Percentiles rank a stretch among this genome's conserved stretches.
Evolutionary conservation across 305 asterid species (phyloP).

Genomic region (Striga hermonthica): DNA sequence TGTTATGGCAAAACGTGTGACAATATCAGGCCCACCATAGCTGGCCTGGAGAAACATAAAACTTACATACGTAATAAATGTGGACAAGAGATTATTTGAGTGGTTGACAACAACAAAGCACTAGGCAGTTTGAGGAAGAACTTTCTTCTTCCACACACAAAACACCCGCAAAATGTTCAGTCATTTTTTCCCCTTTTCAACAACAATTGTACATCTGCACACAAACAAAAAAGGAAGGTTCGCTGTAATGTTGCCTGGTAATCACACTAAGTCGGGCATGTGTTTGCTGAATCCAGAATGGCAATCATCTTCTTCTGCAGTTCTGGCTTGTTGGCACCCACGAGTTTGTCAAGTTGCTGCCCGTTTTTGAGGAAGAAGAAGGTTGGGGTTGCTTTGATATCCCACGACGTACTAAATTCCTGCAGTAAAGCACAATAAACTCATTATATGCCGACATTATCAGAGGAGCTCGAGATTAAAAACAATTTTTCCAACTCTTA

Average conservation of each 20-base stretch:
- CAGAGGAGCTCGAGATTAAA: not conserved
- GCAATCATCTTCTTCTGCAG: constrained; percentile 75
- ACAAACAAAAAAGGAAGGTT: not conserved
- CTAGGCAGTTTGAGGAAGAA: constrained; percentile 13
- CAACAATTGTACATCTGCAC: constrained; percentile 29
- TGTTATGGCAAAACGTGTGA: no score
- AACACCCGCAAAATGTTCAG: constrained; percentile 3
- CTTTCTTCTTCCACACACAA: constrained; percentile 20
- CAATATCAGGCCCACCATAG: not conserved
- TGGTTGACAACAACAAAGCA: not conserved
- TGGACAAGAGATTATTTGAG: not conserved
- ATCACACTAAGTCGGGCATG: constrained; percentile 30
- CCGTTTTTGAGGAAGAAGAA: constrained; percentile 94
- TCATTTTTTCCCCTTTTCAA: constrained; percentile 15
- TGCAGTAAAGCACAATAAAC: constrained; percentile 35
- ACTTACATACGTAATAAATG: not conserved
- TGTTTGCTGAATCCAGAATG: constrained; percentile 47
- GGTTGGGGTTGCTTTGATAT: constrained; percentile 97
- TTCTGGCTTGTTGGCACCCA: constrained; percentile 96
- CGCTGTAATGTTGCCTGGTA: not conserved
- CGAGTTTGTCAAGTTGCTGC: constrained; percentile 79
- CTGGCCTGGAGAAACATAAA: constrained; percentile 4
- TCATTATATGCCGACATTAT: constrained; percentile 16
- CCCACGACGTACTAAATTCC: constrained; percentile 96
- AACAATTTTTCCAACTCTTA: constrained; percentile 4